Percentiles rank a stretch among this genome's conserved stretches.
Evolutionary conservation across 371 early-diverging fungal species (phyloP).

Genomic region (Modicella reniformis): DNA sequence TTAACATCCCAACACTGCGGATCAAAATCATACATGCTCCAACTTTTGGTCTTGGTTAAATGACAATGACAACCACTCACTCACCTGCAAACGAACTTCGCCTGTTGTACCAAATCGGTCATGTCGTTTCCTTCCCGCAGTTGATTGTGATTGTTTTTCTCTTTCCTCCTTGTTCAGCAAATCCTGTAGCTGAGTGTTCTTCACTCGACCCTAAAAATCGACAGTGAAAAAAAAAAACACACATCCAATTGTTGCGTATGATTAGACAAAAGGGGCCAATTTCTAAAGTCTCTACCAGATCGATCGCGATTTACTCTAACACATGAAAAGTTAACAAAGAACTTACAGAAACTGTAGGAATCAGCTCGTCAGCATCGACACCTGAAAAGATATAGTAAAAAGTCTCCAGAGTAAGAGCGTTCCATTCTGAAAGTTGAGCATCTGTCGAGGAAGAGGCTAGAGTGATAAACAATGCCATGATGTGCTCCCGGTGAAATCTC

Average conservation of each 20-base stretch:
- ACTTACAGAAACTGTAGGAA: conserved; percentile 32
- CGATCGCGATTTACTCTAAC: no score
- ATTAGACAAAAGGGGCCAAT: no score
- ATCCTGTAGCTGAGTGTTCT: conserved; percentile 37
- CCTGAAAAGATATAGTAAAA: conserved; percentile 67
- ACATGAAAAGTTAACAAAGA: no score
- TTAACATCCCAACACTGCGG: no score
- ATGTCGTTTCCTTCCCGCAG: conserved; percentile 46
- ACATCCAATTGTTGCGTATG: no score
- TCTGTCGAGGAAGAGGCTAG: conserved; percentile 68
- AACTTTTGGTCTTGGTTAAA: background rate
- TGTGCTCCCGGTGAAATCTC: conserved; percentile 61
- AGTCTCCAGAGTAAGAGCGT: conserved; percentile 71
- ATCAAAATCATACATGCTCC: no score
- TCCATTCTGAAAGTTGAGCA: conserved; percentile 69
- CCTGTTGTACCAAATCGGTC: conserved; percentile 51
- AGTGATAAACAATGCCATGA: conserved; percentile 67
- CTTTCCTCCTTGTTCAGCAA: conserved; percentile 39
- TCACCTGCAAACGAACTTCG: conserved; percentile 32
- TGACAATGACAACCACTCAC: background rate
- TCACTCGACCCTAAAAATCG: conserved; percentile 24
- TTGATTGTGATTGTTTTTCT: conserved; percentile 20
- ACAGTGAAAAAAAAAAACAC: no score
- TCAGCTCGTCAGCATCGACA: conserved; percentile 62
- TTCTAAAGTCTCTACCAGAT: no score